Evolutionary conservation across 768 basidiomycete genomes (phyloP).

Genomic region (Russula abietina): DNA sequence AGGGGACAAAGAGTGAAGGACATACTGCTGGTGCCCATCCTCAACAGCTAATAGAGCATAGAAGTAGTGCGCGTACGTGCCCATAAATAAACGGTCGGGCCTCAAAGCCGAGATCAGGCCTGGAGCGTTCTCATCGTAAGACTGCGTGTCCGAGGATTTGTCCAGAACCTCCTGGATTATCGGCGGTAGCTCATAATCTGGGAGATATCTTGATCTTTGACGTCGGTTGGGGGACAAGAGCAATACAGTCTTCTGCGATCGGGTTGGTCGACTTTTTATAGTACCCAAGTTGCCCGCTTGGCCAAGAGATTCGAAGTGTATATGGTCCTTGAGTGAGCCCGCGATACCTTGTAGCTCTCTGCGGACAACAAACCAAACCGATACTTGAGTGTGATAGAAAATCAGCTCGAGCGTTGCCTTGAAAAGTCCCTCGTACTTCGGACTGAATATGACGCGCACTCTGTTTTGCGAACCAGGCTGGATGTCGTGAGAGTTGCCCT

Average conservation of each 20-base stretch:
- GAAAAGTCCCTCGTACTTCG: conserved; percentile 15
- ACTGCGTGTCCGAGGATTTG: not conserved
- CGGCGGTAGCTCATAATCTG: conserved; percentile 12
- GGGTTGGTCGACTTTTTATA: not conserved
- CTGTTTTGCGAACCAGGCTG: conserved; percentile 3
- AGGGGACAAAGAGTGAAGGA: conserved; percentile 24
- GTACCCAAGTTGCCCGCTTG: not conserved
- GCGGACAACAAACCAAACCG: not conserved
- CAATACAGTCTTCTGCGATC: not conserved
- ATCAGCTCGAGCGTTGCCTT: conserved; percentile 10
- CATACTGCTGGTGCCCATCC: conserved; percentile 46
- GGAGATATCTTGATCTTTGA: not conserved
- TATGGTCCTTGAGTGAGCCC: conserved; percentile 9
- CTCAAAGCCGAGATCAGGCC: not conserved
- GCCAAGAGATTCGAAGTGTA: not conserved
- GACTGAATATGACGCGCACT: conserved; percentile 10
- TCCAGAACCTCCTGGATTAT: conserved; percentile 5
- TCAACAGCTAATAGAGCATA: conserved; percentile 13
- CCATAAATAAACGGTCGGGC: conserved; percentile 1
- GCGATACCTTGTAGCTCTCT: conserved; percentile 9
- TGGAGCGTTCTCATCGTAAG: conserved; percentile 1
- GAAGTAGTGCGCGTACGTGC: conserved; percentile 12
- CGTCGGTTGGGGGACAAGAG: not conserved
- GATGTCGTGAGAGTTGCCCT: not conserved
- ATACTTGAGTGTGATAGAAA: conserved; percentile 6